Base-by-base conservation (phyloP, 1,284 basidiomycete species). In the Ustilago curta region DNA sequence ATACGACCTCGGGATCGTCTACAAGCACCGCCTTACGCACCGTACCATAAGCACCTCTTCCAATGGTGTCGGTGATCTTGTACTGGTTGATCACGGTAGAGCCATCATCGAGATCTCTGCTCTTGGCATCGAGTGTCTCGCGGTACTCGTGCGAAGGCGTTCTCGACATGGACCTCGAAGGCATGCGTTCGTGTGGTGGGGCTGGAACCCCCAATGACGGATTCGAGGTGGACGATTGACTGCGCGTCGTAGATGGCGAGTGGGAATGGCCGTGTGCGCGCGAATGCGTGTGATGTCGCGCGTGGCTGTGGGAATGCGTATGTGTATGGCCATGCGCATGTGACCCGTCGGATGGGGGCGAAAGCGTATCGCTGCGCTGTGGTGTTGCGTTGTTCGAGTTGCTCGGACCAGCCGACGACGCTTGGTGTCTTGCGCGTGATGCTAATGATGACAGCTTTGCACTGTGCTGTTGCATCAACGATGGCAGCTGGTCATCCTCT, bases 61-160 rank as follows among this genome's bases (percentile, higher is more conserved):
- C 83, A 27, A 84, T 79, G n/a, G 77, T 59, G 7, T 77, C 69
- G 21, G 68, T 65, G 45, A 84, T 79, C 49, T 71, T 76, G 56
- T 84, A 84, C 56, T 84, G 83, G 55, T 84, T 84, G 64, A 84
- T 78, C 53, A 82, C 77, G 0, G 77, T 56, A 1, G 80, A 80
- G 7, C 83, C 83, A 55, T 84, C 83, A 19, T 73, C 76, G 35
- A 82, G 56, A 32, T 82, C 70, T 49, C 55, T 64, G 27, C 78
- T 78, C 48, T 76, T 70, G n/a, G 83, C 83, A 54, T 84, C 63
- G 18, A 84, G 73, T 7, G 83, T 83, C 47, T 84, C 83, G 37
- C 64, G 59, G 25, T 64, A 76, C 9, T 76, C 73, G 45, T 67
- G 58, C 5, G 73, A 71, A 19, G 68, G 50, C 12, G 68, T 61